These are phyloP conservation scores for Pluteus cervinus DNA, from an alignment of 768 basidiomycete genomes.

Conservation along the genomic window DNA sequence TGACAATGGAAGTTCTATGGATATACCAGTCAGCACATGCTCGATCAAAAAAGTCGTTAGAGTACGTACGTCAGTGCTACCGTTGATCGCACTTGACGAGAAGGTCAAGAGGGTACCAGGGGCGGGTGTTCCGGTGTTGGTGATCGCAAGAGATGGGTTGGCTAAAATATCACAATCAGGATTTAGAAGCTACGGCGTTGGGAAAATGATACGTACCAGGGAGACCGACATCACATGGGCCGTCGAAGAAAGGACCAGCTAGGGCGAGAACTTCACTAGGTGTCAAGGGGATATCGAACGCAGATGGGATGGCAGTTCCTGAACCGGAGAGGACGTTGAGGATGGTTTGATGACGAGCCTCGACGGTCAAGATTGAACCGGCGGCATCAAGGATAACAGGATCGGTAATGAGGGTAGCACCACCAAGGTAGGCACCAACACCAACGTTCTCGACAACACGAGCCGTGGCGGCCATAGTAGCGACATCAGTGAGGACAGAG, in stretches of 20 bases:
- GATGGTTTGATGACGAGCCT: conserved; percentile 79
- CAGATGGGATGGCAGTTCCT: conserved; percentile 53
- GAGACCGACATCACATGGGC: conserved; percentile 56
- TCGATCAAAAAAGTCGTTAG: background rate
- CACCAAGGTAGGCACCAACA: conserved; percentile 73
- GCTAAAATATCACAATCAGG: conserved; percentile 27
- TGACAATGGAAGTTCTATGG: conserved; percentile 60
- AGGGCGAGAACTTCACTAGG: conserved; percentile 69
- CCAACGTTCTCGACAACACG: conserved; percentile 75
- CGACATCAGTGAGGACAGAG: conserved; percentile 53
- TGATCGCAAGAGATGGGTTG: conserved; percentile 54
- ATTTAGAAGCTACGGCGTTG: no score
- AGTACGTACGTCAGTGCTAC: conserved; percentile 35
- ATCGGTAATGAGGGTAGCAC: conserved; percentile 54
- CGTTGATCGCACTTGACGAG: conserved; percentile 48
- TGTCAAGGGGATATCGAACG: conserved; percentile 70
- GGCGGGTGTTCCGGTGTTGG: conserved; percentile 51
- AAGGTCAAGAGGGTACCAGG: conserved; percentile 62
- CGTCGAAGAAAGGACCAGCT: conserved; percentile 60
- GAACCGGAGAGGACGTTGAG: conserved; percentile 61
- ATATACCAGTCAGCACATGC: conserved; percentile 1
- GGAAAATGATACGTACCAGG: conserved; percentile 42
- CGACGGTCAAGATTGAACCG: conserved; percentile 69
- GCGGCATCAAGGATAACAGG: conserved; percentile 59
- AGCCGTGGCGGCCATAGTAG: conserved; percentile 64